A percentile compares a stretch with the other conserved stretches of the same genome.
phyloP scores from a whole-genome alignment of 371 early-diverging fungal genomes.

The Syncephalastrum racemosum region DNA sequence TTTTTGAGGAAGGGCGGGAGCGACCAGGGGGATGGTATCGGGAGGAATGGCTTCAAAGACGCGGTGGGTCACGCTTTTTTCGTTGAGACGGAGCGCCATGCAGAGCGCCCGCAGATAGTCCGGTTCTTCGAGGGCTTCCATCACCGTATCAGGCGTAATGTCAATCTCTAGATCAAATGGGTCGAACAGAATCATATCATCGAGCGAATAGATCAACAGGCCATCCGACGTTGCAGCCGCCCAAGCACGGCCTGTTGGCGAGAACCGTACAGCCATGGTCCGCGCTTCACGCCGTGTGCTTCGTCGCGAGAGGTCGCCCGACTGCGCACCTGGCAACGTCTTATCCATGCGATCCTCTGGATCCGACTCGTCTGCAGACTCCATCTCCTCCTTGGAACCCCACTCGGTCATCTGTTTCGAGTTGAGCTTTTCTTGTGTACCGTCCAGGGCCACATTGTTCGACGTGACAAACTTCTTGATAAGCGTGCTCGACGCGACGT shows the following conservation, averaged over 20 bases:
- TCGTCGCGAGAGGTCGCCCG: slow-evolving; percentile 84
- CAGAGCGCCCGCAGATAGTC: slow-evolving; percentile 87
- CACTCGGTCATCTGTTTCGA: slow-evolving; percentile 93
- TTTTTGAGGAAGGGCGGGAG: slow-evolving; percentile 76
- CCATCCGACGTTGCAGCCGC: slow-evolving; percentile 98
- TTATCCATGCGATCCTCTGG: slow-evolving; percentile 81
- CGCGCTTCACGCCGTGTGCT: slow-evolving; percentile 76
- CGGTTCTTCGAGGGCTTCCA: slow-evolving; percentile 64
- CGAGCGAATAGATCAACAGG: slow-evolving; percentile 89
- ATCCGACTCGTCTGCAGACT: slow-evolving; percentile 76
- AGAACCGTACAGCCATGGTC: slow-evolving; percentile 83
- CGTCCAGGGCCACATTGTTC: slow-evolving; percentile 89
- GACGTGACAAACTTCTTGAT: slow-evolving; percentile 91
- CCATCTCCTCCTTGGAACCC: slow-evolving; percentile 77
- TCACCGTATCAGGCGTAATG: slow-evolving; percentile 87
- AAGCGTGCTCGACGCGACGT: slow-evolving; percentile 71
- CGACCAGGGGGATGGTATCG: slow-evolving; percentile 69
- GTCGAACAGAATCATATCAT: slow-evolving; percentile 91
- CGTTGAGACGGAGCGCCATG: slow-evolving; percentile 91
- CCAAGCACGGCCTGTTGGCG: slow-evolving; percentile 93
- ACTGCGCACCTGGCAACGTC: slow-evolving; percentile 84
- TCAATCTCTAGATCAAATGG: slow-evolving; percentile 97
- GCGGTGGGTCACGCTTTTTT: slow-evolving; percentile 67
- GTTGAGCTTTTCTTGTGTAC: slow-evolving; percentile 87
- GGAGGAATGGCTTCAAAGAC: slow-evolving; percentile 86